phyloP scores from a whole-genome alignment of 202 grass and related monocot genomes.

The Saccharum hybrid region DNA sequence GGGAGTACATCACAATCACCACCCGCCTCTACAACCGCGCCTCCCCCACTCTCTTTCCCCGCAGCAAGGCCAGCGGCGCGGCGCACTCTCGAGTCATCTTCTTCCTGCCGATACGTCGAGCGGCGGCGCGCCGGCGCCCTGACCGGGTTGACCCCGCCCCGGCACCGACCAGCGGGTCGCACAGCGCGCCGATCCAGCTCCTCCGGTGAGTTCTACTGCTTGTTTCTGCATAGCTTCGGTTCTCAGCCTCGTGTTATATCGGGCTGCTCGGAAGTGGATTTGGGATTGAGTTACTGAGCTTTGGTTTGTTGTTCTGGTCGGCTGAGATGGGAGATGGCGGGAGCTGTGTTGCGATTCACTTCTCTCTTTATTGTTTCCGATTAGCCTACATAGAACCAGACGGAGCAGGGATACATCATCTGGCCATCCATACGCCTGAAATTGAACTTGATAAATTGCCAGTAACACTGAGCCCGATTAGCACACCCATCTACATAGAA shows the following conservation, averaged over 20 bases:
- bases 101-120: background rate
- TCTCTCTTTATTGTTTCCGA: background rate
- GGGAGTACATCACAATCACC: background rate
- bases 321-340: background rate
- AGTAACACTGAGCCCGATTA: background rate
- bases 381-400: background rate
- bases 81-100: background rate
- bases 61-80: background rate
- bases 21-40: slow-evolving; percentile 42
- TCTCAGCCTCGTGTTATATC: background rate
- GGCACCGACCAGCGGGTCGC: background rate
- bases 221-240: background rate
- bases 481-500: background rate
- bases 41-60: slow-evolving; percentile 12
- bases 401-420: background rate
- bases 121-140: background rate
- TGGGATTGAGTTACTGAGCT: background rate
- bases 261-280: background rate
- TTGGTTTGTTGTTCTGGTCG: background rate
- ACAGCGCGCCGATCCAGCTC: slow-evolving; percentile 12
- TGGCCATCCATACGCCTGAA: background rate
- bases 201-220: slow-evolving; percentile 30
- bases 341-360: background rate
- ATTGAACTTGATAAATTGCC: background rate
- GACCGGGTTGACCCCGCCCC: background rate